Base-by-base conservation (phyloP, 805 yeast species). In the Metschnikowia rubicola region DNA sequence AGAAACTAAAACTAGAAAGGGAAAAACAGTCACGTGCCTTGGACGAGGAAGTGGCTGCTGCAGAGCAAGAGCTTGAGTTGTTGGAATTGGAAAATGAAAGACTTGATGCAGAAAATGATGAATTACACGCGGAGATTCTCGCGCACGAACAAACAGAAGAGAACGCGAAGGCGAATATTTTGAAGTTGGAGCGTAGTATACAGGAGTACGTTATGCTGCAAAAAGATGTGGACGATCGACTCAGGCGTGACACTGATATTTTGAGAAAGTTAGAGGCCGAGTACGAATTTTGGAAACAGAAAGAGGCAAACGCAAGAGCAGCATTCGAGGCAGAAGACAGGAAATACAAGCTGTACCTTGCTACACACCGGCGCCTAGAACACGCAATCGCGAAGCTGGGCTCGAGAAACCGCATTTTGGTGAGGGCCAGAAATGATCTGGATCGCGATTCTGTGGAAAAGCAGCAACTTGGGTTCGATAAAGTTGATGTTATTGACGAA, bases 301-400 rank as follows among this genome's bases (percentile, higher is more conserved):
- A 64, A 21, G 53, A 70, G 13, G 42, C 49, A 1, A 30, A 45
- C 1, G 43, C 70, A 1, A 58, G 60, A 17, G 17, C 35, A 1
- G 63, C 58, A 40, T 52, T 63, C 32, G 42, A 47, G 1, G 39
- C 39, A 2, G 48, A 58, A 6, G 56, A 60, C 29, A 42, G 41
- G 12, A 55, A 57, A 19, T 53, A 66, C 7, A 61, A 63, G 15
- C 64, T 62, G 30, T 75, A 73, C 51, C 64, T 62, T 30, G 56
- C 54, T 4, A 66, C 73, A 30, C 65, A 76, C 47, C 66, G 75
- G 52, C 64, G 68, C 9, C 58, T 80, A 35, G 82, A 80, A 57
- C 77, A 78, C 53, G 68, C 78, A 1, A 79, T 80, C 8, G 59
- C 68, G 15, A 40, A 45, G 26, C 21, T 37, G 11, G 13, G 37